A percentile compares a stretch with the other conserved stretches of the same genome.
Evolutionary conservation across 495 filamentous ascomycete genomes (phyloP).

Genomic region (Rhypophila decipiens): DNA sequence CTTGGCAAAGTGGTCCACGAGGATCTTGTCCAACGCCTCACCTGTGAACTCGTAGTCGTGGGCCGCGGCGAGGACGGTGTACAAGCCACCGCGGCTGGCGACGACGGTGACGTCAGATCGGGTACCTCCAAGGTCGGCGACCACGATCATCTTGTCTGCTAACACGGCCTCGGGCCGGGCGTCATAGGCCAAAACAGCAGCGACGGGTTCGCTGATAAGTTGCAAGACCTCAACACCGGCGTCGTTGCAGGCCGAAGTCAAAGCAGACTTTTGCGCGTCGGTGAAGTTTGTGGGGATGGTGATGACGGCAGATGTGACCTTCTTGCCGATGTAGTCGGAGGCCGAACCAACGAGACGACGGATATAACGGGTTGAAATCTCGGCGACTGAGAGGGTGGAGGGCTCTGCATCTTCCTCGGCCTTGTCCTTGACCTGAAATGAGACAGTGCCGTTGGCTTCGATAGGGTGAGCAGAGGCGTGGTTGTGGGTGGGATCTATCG

Average conservation of each 20-base stretch:
- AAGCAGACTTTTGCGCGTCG: constrained; percentile 74
- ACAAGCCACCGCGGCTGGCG: constrained; percentile 88
- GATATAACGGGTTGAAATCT: constrained; percentile 82
- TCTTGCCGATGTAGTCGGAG: constrained; percentile 84
- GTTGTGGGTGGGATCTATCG: constrained; percentile 91
- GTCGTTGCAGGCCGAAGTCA: constrained; percentile 67
- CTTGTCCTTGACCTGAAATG: constrained; percentile 79
- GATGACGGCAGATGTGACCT: constrained; percentile 86
- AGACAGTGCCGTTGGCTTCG: constrained; percentile 62
- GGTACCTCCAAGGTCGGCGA: constrained; percentile 89
- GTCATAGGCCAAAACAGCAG: constrained; percentile 87
- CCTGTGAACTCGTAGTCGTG: constrained; percentile 93
- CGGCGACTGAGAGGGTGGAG: constrained; percentile 70
- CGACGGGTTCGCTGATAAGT: constrained; percentile 87
- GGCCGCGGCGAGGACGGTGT: constrained; percentile 86
- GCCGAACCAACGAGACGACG: constrained; percentile 76
- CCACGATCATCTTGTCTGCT: constrained; percentile 81
- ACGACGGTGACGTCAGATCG: constrained; percentile 88
- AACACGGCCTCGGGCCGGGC: constrained; percentile 68
- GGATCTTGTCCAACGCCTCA: constrained; percentile 72
- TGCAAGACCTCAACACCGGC: constrained; percentile 88
- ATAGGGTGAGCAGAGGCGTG: constrained; percentile 89
- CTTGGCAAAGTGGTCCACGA: constrained; percentile 95
- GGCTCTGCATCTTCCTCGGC: constrained; percentile 50
- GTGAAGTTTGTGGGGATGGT: constrained; percentile 90